Base-by-base conservation (phyloP, 1,139 yeast species). In the Blastobotrys illinoisensis region DNA sequence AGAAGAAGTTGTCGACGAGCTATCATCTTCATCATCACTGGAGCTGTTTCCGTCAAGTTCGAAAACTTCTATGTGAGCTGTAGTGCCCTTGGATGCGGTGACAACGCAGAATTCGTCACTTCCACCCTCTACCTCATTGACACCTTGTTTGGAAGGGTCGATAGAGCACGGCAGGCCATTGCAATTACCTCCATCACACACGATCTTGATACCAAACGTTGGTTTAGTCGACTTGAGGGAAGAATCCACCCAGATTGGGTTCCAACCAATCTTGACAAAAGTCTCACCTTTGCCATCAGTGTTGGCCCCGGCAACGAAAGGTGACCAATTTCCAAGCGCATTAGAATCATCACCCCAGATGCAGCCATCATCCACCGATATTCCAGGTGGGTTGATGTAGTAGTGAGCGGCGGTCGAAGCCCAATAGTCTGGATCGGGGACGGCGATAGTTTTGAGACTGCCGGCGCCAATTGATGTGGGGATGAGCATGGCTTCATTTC, bases 261-360 rank as follows among this genome's bases (percentile, higher is more conserved):
- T 89, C 95, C 96, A 88, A 51, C 95, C 96, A 67, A 89, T 81
- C 73, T 87, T 89, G 62, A 86, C 86, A 69, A 63, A 88, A 2
- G 96, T 88, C 69, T 81, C 80, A 28, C 88, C 86, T 54, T 67
- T 70, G 55, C 70, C 70, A 69, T 87, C 95, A 73, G 80, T 81
- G 74, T 88, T 88, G 62, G 91, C 89, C 60, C 96, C 97, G 16
- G 95, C 95, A 58, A 89, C 95, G 64, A 87, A 89, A 23, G 97
- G 96, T 23, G 96, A 74, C 96, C 96, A 89, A 78, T 89, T 88
- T 57, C 97, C 97, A 61, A 76, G 74, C 19, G 93, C 84, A 60
- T 85, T 75, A 55, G 76, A 73, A 24, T 76, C 76, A 26, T 85
- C 69, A 1, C 96, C 96, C 97, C 97, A 89, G 58, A 81, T 80